phyloP scores from a whole-genome alignment of 352 stramenopile species.

The Pythium phragmitis region DNA sequence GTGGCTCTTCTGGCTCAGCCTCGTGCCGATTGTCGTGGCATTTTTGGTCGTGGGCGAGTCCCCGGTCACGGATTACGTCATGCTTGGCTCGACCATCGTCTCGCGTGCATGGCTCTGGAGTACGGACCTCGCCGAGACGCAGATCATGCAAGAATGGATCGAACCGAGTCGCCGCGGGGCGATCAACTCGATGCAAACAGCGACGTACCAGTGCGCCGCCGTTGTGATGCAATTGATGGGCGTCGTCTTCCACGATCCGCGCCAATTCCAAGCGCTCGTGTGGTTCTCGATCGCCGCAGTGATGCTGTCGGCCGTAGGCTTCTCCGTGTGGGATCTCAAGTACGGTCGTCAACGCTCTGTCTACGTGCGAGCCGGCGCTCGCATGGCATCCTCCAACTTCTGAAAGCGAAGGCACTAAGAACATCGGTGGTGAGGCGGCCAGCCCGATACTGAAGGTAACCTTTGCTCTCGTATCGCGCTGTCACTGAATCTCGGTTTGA shows the following conservation, averaged over 20 bases:
- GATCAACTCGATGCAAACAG: slow-evolving; percentile 33
- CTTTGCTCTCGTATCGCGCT: too few species aligned
- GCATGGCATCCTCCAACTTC: too few species aligned
- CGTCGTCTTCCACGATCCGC: slow-evolving; percentile 31
- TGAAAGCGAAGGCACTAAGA: too few species aligned
- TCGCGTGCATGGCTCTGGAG: slow-evolving; percentile 29
- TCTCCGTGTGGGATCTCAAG: slow-evolving; percentile 28
- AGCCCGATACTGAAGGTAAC: too few species aligned
- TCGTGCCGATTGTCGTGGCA: slow-evolving; percentile 13
- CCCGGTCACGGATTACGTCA: slow-evolving; percentile 25
- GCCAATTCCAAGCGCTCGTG: slow-evolving; percentile 25
- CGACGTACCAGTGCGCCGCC: slow-evolving; percentile 27
- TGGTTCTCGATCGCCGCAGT: slow-evolving; percentile 26
- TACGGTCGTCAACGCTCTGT: slow-evolving; percentile 18
- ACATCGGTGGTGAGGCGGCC: too few species aligned
- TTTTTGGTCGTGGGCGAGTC: slow-evolving; percentile 26
- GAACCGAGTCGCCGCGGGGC: slow-evolving; percentile 21
- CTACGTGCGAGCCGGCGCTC: slow-evolving; percentile 1
- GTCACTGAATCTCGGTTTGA: too few species aligned
- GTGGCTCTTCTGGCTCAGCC: slow-evolving; percentile 29
- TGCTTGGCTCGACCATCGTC: slow-evolving; percentile 23
- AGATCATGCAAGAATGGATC: slow-evolving; percentile 33
- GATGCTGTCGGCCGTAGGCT: slow-evolving; percentile 19
- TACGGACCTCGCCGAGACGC: slow-evolving; percentile 27
- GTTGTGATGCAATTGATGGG: slow-evolving; percentile 30